Percentiles rank a stretch among this genome's conserved stretches.
Conservation (phyloP, 176 grass and related monocot species). For the Eremochloa ophiuroides region DNA sequence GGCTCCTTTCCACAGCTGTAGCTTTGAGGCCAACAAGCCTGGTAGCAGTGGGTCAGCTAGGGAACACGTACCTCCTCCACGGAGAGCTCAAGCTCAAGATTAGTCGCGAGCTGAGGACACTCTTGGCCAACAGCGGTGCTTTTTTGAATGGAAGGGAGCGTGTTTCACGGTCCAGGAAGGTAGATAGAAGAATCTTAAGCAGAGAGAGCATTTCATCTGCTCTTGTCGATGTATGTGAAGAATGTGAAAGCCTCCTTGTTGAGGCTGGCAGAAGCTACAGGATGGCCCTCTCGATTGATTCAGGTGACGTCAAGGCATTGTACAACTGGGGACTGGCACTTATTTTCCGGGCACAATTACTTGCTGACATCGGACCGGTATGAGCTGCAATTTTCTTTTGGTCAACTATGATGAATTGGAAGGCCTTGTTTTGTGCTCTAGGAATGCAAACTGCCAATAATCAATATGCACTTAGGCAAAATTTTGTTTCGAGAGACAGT, state of each 20-base stretch:
- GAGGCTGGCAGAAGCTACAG: constrained; percentile 81
- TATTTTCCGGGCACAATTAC: constrained; percentile 72
- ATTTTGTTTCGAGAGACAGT: not conserved
- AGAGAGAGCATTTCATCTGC: constrained; percentile 52
- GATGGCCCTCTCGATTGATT: constrained; percentile 71
- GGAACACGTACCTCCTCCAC: constrained; percentile 79
- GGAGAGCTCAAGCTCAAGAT: constrained; percentile 96
- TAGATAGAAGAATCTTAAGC: constrained; percentile 45
- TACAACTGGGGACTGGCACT: constrained; percentile 92
- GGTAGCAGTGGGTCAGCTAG: constrained; percentile 80
- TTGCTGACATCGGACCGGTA: constrained; percentile 97
- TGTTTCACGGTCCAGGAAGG: constrained; percentile 41
- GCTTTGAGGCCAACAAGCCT: constrained; percentile 68
- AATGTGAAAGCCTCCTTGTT: constrained; percentile 84
- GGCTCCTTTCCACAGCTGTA: constrained; percentile 65
- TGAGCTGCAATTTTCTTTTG: not conserved
- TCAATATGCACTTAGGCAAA: not conserved
- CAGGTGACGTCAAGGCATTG: constrained; percentile 63
- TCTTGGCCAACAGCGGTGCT: constrained; percentile 45
- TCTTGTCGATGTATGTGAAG: constrained; percentile 69
- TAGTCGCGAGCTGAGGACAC: constrained; percentile 75
- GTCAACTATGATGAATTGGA: not conserved
- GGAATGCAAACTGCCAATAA: not conserved
- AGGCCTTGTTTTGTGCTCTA: not conserved
- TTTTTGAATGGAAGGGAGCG: constrained; percentile 26